phyloP scores from a whole-genome alignment of 2,329 filamentous ascomycete genomes.

The Sarocladiaceae sp. region DNA sequence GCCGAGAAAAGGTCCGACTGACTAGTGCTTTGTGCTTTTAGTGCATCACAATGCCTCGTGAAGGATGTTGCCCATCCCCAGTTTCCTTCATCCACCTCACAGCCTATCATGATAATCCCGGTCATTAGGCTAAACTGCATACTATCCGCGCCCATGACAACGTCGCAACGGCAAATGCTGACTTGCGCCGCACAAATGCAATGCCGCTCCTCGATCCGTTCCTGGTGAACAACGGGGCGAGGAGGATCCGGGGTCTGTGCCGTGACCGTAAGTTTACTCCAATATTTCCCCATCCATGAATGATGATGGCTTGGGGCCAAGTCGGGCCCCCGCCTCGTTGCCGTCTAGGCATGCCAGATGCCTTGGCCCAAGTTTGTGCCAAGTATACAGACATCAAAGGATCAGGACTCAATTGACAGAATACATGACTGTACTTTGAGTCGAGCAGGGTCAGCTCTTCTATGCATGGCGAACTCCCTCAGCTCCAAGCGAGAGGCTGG shows the following conservation, averaged over 20 bases:
- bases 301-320: not conserved
- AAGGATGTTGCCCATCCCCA: not conserved
- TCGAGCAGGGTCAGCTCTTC: too few species aligned
- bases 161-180: slow-evolving; percentile 2
- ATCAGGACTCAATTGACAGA: too few species aligned
- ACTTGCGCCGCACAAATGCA: not conserved
- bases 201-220: not conserved
- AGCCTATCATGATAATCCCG: slow-evolving; percentile 1
- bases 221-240: not conserved
- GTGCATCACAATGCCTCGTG: not conserved
- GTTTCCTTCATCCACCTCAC: not conserved
- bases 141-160: slow-evolving; percentile 3
- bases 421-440: too few species aligned
- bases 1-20: slow-evolving; percentile 9
- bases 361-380: too few species aligned
- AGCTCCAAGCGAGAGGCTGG: too few species aligned
- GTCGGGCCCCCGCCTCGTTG: not conserved
- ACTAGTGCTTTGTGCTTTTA: not conserved
- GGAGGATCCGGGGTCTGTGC: not conserved
- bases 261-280: not conserved
- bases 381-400: too few species aligned
- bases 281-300: not conserved
- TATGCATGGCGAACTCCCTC: too few species aligned
- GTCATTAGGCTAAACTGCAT: slow-evolving; percentile 7
- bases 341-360: slow-evolving; percentile 4